Evolutionary conservation across 2,329 filamentous ascomycete genomes (phyloP), one percentile per base, ranked within the genome.

Genomic region (Emergomyces orientalis): DNA sequence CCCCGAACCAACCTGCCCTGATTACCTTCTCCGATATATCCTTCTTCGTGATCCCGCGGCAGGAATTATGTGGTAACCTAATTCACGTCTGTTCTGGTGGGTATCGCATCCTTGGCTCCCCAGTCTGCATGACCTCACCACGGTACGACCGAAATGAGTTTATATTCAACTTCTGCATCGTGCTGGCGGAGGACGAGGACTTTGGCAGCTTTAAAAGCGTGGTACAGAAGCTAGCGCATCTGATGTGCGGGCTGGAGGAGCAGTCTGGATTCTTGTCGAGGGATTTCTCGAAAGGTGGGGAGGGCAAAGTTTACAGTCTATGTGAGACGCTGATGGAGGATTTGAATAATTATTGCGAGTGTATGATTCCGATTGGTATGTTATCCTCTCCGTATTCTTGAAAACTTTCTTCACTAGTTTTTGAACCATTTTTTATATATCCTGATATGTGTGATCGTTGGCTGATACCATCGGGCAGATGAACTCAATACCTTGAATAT

Each of bases 151-250:
- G 94, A 63, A 96, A 96, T 76, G 90, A 96, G 75, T 97, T 97
- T 80, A 96, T 97, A 72, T 99, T 97, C 84, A 97, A 97, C 76
- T 96, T 97, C 72, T 91, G 91, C 64, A 81, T 97, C 54, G 88
- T 96, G 34, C 81, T 96, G 59, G 84, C 88, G 59, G 83, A 86
- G 63, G 79, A 83, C 41, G 80, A 82, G 17, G 89, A 95, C 71
- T 89, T 89, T 73, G 84, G 84, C 58, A 88, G 87, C 41, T 96
- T 91, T 74, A 90, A 92, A 75, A 87, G 87, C 66, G 89, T 97
- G 39, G 91, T 96, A 61, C 82, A 88, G 67, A 90, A 96, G 70
- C 81, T 97, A 59, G 94, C 93, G 1, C 83, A 88, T 65, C 86
- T 94, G 34, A 91, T 97, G 79, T 86, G 88, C 65, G 90, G 90